Evolutionary conservation across 345 rosid species (phyloP).

Genomic region (Melastoma malabathricum): DNA sequence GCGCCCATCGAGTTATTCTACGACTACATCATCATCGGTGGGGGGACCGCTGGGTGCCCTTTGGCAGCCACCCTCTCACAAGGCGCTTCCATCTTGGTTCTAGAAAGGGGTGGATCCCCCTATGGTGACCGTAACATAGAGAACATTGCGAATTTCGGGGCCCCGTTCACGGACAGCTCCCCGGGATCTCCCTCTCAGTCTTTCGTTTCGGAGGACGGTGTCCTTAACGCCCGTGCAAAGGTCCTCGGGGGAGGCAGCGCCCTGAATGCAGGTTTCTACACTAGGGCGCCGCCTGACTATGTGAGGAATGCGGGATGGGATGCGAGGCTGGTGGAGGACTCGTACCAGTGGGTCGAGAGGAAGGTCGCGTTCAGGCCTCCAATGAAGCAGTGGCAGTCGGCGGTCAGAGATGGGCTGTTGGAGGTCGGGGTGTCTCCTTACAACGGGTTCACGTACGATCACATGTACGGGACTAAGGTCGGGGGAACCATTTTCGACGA

Average conservation of each 20-base stretch:
- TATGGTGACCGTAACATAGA: slow-evolving; percentile 33
- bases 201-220: slow-evolving; percentile 71
- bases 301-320: slow-evolving; percentile 39
- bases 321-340: slow-evolving; percentile 26
- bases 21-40: slow-evolving; percentile 74
- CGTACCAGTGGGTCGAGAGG: slow-evolving; percentile 69
- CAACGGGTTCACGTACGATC: slow-evolving; percentile 63
- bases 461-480: slow-evolving; percentile 52
- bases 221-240: slow-evolving; percentile 58
- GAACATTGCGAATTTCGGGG: slow-evolving; percentile 27
- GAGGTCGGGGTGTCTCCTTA: slow-evolving; percentile 54
- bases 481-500: slow-evolving; percentile 66
- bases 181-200: slow-evolving; percentile 47
- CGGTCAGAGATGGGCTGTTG: slow-evolving; percentile 52
- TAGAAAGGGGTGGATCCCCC: slow-evolving; percentile 74
- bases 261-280: slow-evolving; percentile 69
- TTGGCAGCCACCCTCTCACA: slow-evolving; percentile 64
- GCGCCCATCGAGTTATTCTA: slow-evolving; percentile 33
- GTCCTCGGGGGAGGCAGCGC: slow-evolving; percentile 84
- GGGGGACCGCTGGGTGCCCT: slow-evolving; percentile 81
- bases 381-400: slow-evolving; percentile 55
- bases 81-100: slow-evolving; percentile 49
- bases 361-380: slow-evolving; percentile 48
- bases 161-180: slow-evolving; percentile 25
- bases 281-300: slow-evolving; percentile 33